These are phyloP conservation scores for Diaporthe amygdali DNA, from an alignment of 2,329 filamentous ascomycete species.

Conservation along the genomic window DNA sequence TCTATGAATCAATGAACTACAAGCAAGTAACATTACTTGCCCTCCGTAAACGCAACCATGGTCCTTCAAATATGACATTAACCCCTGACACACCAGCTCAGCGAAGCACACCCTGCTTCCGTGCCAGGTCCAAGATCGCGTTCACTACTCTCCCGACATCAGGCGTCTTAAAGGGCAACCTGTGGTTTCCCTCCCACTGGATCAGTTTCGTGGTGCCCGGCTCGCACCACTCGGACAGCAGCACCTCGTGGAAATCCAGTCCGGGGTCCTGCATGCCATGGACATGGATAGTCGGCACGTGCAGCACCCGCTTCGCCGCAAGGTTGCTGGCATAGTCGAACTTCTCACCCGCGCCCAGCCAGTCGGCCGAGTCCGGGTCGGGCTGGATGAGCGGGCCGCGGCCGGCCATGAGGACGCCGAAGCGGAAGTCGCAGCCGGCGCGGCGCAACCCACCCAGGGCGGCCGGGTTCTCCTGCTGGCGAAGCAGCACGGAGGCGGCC, in stretches of 20 bases:
- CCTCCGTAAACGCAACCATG: not conserved
- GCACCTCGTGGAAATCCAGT: conserved; percentile 60
- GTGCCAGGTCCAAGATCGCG: not conserved
- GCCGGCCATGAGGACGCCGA: conserved; percentile 42
- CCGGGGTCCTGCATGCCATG: conserved; percentile 68
- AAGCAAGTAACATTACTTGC: not conserved
- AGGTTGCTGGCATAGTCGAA: conserved; percentile 49
- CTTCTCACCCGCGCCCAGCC: conserved; percentile 44
- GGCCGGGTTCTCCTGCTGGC: conserved; percentile 58
- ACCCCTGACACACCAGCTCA: not conserved
- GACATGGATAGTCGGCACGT: conserved; percentile 69
- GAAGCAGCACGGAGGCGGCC: conserved; percentile 61
- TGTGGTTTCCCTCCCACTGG: conserved; percentile 77
- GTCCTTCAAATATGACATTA: too few species aligned
- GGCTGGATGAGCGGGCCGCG: conserved; percentile 31
- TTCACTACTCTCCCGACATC: conserved; percentile 66
- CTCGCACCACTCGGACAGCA: conserved; percentile 65
- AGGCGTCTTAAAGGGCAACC: conserved; percentile 69
- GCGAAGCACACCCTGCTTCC: not conserved
- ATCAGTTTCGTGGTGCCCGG: conserved; percentile 58
- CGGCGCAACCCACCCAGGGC: conserved; percentile 27
- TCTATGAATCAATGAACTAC: not conserved
- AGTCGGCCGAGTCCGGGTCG: conserved; percentile 24
- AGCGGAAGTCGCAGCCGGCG: conserved; percentile 28
- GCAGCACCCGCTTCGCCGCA: conserved; percentile 51